Percentiles rank a stretch among this genome's conserved stretches.
Conservation (phyloP, 345 rosid genomes). For the Schrenkiella parvula region DNA sequence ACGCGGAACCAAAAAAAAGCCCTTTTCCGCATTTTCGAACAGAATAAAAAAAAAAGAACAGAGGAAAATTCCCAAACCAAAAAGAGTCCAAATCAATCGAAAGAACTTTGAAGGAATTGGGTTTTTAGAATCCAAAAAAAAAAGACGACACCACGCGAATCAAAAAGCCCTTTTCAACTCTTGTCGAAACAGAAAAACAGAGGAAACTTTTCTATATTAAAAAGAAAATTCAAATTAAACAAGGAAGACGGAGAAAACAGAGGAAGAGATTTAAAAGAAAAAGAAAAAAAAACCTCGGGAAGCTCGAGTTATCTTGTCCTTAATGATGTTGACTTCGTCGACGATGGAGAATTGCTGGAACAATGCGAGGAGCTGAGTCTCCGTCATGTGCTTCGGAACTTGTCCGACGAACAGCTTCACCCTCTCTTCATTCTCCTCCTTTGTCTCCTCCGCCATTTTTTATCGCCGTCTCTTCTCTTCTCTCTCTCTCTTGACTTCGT, state of each 20-base stretch:
- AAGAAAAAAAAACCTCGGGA: conserved; percentile 58
- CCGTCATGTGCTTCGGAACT: conserved; percentile 92
- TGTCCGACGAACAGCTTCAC: conserved; percentile 98
- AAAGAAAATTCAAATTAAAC: background rate
- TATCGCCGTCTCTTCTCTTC: conserved; percentile 23
- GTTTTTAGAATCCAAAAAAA: background rate
- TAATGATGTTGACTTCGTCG: conserved; percentile 97
- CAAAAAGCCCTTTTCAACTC: background rate
- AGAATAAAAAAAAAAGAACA: background rate
- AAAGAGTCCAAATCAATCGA: background rate
- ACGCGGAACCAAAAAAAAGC: background rate
- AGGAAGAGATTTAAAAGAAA: background rate
- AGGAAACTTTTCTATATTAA: background rate
- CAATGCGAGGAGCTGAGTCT: conserved; percentile 77
- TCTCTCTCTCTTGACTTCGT: conserved; percentile 22
- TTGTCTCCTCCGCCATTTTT: conserved; percentile 64
- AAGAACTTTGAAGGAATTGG: background rate
- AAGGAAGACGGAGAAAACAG: conserved; percentile 11
- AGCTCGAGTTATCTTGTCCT: conserved; percentile 78
- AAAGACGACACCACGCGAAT: background rate
- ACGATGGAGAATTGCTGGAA: conserved; percentile 77
- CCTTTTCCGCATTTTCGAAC: background rate
- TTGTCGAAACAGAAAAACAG: background rate
- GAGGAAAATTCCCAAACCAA: background rate
- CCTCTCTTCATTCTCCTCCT: conserved; percentile 59